A percentile compares a stretch with the other conserved stretches of the same genome.
Evolutionary conservation across 2,329 filamentous ascomycete genomes (phyloP).

Genomic region (Hypoxylon sp.): DNA sequence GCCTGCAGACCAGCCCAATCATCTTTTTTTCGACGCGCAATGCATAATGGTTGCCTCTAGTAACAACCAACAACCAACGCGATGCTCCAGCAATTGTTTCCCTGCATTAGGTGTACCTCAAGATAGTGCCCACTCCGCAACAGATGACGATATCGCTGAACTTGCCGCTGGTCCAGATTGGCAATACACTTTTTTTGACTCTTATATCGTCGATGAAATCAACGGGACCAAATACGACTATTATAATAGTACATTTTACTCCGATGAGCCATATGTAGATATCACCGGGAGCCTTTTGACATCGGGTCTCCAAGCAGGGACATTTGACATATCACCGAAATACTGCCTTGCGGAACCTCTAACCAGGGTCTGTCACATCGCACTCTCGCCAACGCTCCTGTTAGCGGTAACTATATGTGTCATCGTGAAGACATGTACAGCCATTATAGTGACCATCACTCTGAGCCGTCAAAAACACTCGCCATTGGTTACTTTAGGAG

Average conservation of each 20-base stretch:
- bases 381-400: slow-evolving; percentile 33
- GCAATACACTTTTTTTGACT: slow-evolving; percentile 19
- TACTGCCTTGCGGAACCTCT: slow-evolving; percentile 37
- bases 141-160: neutral
- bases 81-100: slow-evolving; percentile 2
- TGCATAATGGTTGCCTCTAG: slow-evolving; percentile 23
- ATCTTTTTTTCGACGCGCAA: slow-evolving; percentile 32
- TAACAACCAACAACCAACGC: neutral
- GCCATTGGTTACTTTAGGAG: slow-evolving; percentile 60
- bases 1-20: slow-evolving; percentile 29
- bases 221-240: slow-evolving; percentile 1
- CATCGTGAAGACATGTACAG: slow-evolving; percentile 52
- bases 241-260: neutral
- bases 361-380: slow-evolving; percentile 31
- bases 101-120: slow-evolving; percentile 4
- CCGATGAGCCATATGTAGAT: too few relatives aligned
- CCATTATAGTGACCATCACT: slow-evolving; percentile 46
- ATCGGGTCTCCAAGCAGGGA: slow-evolving; percentile 20
- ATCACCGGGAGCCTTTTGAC: slow-evolving; percentile 6
- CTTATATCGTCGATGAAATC: neutral
- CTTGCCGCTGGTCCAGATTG: slow-evolving; percentile 1
- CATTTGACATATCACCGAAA: slow-evolving; percentile 19
- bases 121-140: too few relatives aligned
- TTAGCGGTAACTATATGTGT: slow-evolving; percentile 44
- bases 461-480: slow-evolving; percentile 48